phyloP scores from a whole-genome alignment of 1,284 basidiomycete genomes.

The Hemileia vastatrix region DNA sequence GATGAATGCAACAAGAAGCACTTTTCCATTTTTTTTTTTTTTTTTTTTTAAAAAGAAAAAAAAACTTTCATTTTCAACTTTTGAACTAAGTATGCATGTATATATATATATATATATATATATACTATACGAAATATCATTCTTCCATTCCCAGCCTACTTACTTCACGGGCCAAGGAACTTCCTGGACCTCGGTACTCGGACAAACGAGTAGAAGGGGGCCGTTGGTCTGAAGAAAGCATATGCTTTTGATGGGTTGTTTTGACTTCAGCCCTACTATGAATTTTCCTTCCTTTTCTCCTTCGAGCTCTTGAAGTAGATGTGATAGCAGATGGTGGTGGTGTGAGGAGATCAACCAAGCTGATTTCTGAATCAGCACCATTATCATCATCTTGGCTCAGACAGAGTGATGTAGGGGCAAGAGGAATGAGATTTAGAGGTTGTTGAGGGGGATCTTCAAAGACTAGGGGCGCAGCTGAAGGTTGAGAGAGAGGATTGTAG shows the following conservation, averaged over 20 bases:
- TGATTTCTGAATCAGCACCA: slow-evolving; percentile 11
- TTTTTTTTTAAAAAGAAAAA: no score
- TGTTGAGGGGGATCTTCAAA: neutral
- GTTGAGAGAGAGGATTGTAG: slow-evolving; percentile 1
- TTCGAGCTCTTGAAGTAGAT: neutral
- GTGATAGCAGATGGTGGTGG: neutral
- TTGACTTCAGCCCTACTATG: no score
- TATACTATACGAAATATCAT: no score
- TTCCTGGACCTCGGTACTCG: no score
- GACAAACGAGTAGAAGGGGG: neutral
- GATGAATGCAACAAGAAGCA: no score
- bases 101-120: no score
- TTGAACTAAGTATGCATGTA: no score
- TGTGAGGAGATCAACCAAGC: slow-evolving; percentile 8
- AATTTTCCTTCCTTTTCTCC: no score
- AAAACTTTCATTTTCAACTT: no score
- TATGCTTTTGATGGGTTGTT: no score
- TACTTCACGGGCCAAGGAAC: slow-evolving; percentile 11
- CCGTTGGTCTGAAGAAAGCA: neutral
- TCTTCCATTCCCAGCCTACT: slow-evolving; percentile 16
- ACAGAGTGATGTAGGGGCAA: slow-evolving; percentile 11
- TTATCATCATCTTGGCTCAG: slow-evolving; percentile 15
- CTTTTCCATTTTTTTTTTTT: no score
- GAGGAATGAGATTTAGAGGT: no score
- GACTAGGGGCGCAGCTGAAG: neutral